A percentile compares a stretch with the other conserved stretches of the same genome.
phyloP scores from a whole-genome alignment of 306 rosid genomes.

The Trifolium subterraneum region DNA sequence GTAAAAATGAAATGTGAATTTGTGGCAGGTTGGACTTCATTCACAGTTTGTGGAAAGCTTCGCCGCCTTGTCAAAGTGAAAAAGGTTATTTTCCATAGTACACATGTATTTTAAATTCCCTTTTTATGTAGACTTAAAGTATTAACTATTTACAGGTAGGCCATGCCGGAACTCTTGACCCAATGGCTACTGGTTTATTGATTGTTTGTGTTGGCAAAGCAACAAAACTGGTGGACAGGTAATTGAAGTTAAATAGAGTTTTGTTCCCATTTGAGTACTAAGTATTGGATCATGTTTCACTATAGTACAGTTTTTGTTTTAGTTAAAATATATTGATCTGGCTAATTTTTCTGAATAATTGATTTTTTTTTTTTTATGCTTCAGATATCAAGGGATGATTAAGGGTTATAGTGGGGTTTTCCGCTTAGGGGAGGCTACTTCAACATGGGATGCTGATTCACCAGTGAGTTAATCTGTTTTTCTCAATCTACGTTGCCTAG shows the following conservation, averaged over 20 bases:
- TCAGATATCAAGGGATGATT: constrained; percentile 92
- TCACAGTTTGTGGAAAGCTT: constrained; percentile 94
- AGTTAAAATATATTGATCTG: constrained; percentile 32
- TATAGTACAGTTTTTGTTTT: constrained; percentile 17
- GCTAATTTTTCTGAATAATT: constrained; percentile 30
- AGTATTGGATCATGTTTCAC: constrained; percentile 26
- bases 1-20: constrained; percentile 27
- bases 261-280: constrained; percentile 31
- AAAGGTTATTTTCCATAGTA: constrained; percentile 59
- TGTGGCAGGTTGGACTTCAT: constrained; percentile 93
- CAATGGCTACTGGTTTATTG: constrained; percentile 97
- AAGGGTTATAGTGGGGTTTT: constrained; percentile 95
- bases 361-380: constrained; percentile 39
- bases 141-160: constrained; percentile 76
- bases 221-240: constrained; percentile 87
- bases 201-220: constrained; percentile 97
- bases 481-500: too few relatives aligned
- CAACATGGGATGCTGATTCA: constrained; percentile 99
- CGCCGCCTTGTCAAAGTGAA: constrained; percentile 94
- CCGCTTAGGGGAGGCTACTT: constrained; percentile 98
- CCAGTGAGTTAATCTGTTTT: constrained; percentile 63
- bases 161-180: constrained; percentile 98
- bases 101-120: not conserved
- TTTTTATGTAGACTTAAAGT: constrained; percentile 24
- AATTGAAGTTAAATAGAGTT: constrained; percentile 22